A percentile compares a stretch with the other conserved stretches of the same genome.
These are phyloP conservation scores for Phialophora macrospora DNA, from an alignment of 2,329 filamentous ascomycete genomes.

Conservation along the genomic window DNA sequence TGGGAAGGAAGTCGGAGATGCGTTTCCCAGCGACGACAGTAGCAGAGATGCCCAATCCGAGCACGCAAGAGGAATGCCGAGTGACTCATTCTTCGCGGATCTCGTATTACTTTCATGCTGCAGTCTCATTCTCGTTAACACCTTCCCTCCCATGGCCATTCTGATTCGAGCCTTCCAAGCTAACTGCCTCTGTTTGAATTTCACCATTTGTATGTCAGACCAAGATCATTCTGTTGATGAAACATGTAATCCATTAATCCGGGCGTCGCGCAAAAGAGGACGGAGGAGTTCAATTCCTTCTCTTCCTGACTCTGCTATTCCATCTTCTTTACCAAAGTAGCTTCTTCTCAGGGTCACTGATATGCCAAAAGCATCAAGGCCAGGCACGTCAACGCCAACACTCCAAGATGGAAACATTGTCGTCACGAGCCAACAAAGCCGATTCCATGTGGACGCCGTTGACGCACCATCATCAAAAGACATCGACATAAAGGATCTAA, in stretches of 20 bases:
- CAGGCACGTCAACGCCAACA: slow-evolving; percentile 18
- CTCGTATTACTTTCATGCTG: neutral
- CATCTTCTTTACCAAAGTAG: neutral
- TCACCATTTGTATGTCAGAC: neutral
- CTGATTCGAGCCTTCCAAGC: neutral
- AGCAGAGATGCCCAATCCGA: neutral
- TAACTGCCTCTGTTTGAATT: neutral
- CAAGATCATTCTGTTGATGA: neutral
- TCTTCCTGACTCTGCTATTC: neutral
- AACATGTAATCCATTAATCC: neutral
- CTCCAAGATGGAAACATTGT: slow-evolving; percentile 31
- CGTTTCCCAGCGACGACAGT: neutral
- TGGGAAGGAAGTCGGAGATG: neutral
- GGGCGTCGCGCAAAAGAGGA: neutral
- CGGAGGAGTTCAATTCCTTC: neutral
- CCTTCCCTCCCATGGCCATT: neutral
- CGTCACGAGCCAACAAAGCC: slow-evolving; percentile 38
- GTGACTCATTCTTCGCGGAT: slow-evolving; percentile 7
- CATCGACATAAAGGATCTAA: slow-evolving; percentile 37
- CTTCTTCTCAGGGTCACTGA: neutral
- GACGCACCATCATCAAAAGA: slow-evolving; percentile 37
- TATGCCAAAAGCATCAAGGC: slow-evolving; percentile 25
- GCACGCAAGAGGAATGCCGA: neutral
- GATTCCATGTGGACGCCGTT: slow-evolving; percentile 35
- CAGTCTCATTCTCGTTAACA: neutral